Evolutionary conservation across 2,329 filamentous ascomycete species (phyloP), one percentile per base, ranked within the genome.

Genomic region (Sclerotinia nivalis): DNA sequence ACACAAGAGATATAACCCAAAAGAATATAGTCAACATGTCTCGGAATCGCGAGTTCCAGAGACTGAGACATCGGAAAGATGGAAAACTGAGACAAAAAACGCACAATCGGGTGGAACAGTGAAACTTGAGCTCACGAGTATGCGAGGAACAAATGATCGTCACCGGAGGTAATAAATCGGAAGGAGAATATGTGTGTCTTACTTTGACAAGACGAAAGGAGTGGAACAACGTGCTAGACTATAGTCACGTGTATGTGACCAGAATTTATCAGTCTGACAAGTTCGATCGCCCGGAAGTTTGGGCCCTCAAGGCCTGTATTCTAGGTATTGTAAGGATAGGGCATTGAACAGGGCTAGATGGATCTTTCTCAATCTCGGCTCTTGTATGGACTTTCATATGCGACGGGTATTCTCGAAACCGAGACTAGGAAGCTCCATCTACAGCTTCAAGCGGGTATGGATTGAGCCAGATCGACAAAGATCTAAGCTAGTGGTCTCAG

Each of bases 121-220:
- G 65, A 28, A 62, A 54, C 66, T 61, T 43, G 45, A 52, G 43
- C 59, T 54, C 66, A 62, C 58, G 66, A 69, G 66, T 40, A 62
- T 68, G 55, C 50, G 43, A 68, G 61, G 34, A 54, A 37, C 49
- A 62, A 40, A 28, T 52, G 50, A 55, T 47, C 37, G 37, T 37
- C 49, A 47, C 28, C 67, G 67, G 59, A 69, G 50, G 59, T 43
- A 64, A 52, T 52, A 65, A 34, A 69, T 65, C 67, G 58, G 67
- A 69, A 69, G 67, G 67, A 65, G 49, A 69, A 65, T 69, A 65
- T 69, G 28, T 49, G 37, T 65, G 67, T 69, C 67, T 65, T 49
- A 37, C 67, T 43, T 64, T 56, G 49, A 69, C 50, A 55, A 61
- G 47, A 52, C 7, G 15, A 55, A 45, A 31, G 18, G 28, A 25